Base-by-base conservation (phyloP, 2,329 filamentous ascomycete species). In the Gnomoniopsis smithogilvyi region DNA sequence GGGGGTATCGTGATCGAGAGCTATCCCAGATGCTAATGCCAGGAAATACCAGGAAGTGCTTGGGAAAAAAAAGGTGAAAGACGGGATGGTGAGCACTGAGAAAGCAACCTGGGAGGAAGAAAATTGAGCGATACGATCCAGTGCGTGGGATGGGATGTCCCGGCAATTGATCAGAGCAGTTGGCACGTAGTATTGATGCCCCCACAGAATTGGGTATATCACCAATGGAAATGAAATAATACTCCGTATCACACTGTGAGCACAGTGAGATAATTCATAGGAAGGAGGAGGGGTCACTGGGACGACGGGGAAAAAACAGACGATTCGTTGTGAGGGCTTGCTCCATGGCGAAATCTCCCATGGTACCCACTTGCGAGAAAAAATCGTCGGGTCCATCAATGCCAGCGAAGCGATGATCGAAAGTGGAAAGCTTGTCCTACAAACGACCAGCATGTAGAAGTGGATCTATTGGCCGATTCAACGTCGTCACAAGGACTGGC, bases 371-470 rank as follows among this genome's bases (percentile, higher is more conserved):
- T 54, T 59, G 53, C 54, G 43, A 56, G 51, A 58, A 62, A 62
- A 62, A 59, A 46, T 54, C 50, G 49, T 43, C 48, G 50, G 57
- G 46, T 51, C 60, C 59, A 58, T 60, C 53, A 59, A 51, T 60
- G 60, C 60, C 69, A 68, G 68, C 67, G 67, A 61, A 64, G 56
- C 53, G 57, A 67, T 63, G 62, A 64, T 53, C 48, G 57, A 62
- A 67, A 65, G 62, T 66, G 67, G 65, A 67, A 66, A 66, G 64
- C 63, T 65, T 65, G 67, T 67, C 67, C 64, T 68, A 68, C 66
- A 69, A n/a, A 66, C 70, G 72, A 73, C 70, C 68, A 67, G 69
- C 67, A 69, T 73, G 68, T 67, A 69, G 69, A 67, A 58, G 56
- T 63, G 62, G 57, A 61, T 59, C 66, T 58, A 73, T 71, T 72